Percentiles rank a stretch among this genome's conserved stretches.
Evolutionary conservation across 257 asterid species (phyloP).

Genomic region (Solanum pinnatisectum): DNA sequence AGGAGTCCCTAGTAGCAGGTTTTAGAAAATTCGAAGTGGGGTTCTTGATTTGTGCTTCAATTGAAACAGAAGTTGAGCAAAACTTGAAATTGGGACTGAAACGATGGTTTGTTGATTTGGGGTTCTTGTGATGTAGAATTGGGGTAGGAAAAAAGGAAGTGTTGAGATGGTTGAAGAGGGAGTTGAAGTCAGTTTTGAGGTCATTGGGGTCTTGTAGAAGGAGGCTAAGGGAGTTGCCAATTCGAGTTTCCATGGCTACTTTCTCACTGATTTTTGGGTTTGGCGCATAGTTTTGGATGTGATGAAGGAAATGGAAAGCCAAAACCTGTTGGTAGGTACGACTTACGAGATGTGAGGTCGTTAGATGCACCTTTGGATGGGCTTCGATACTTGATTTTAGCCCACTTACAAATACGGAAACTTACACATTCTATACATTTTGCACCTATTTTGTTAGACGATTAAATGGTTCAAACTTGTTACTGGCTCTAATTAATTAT

Average conservation of each 20-base stretch:
- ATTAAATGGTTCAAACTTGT: too few relatives aligned
- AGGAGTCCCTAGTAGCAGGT: conserved; percentile 56
- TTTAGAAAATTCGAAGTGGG: conserved; percentile 41
- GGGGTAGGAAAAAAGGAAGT: conserved; percentile 38
- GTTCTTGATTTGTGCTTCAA: conserved; percentile 17
- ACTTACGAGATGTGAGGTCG: neutral
- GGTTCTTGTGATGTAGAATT: conserved; percentile 5
- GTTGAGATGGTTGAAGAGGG: conserved; percentile 58
- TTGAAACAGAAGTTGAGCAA: conserved; percentile 55
- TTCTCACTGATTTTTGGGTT: neutral
- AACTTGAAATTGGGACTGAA: conserved; percentile 18
- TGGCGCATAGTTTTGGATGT: neutral
- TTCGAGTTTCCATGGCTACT: conserved; percentile 41
- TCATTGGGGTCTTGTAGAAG: conserved; percentile 25
- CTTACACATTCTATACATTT: too few relatives aligned
- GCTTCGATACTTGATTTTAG: neutral
- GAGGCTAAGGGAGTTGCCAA: conserved; percentile 31
- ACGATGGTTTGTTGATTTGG: neutral
- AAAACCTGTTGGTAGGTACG: neutral
- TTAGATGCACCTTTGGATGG: neutral
- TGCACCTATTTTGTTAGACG: too few relatives aligned
- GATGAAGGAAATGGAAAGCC: neutral
- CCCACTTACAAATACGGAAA: neutral
- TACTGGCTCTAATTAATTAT: too few relatives aligned
- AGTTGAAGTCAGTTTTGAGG: conserved; percentile 42